Base-by-base conservation (phyloP, 2,329 filamentous ascomycete species). In the Fusarium sp. region DNA sequence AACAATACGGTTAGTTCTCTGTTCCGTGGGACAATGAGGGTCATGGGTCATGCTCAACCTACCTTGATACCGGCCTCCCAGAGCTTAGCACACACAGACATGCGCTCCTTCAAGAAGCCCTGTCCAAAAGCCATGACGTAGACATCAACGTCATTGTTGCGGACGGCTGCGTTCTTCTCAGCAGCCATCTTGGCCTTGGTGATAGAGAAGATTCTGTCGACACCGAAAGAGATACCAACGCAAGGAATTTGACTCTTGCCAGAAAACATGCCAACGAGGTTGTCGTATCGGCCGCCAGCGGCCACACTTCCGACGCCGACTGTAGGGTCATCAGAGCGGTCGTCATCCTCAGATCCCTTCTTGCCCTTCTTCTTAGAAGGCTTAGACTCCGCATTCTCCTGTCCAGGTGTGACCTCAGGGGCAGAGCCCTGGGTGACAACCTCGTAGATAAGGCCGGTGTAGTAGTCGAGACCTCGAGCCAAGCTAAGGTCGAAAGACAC, bases 61-160 rank as follows among this genome's bases (percentile, higher is more conserved):
- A 89, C 88, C 84, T 94, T 97, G 82, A 98, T 91, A 21, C 93
- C 94, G 10, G 92, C 93, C 72, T 93, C 90, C 93, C 95, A 97
- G 49, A 98, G 84, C 69, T 85, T 85, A 70, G 89, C 87, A 62
- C 91, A 91, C 37, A 98, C 87, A 26, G 89, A 84, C 89, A 98
- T 94, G 70, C 95, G 91, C 84, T 98, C 92, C 71, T 90, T 89
- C 56, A 97, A 82, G 79, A 94, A 95, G 21, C 90, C 92, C 81
- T 94, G 95, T 54, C 93, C 94, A 76, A 98, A 94, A 0, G 94
- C 94, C 94, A 98, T 98, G 75, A 98, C 92, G 80, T 90, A 98
- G 44, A 94, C 94, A 76, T 98, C 94, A 5, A 94, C 91, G 73
- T 96, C 92, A 75, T 91, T 93, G 69, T 86, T 66, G 41, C 73